phyloP scores from a whole-genome alignment of 305 asterid species.

The Euphrasia arctica region DNA sequence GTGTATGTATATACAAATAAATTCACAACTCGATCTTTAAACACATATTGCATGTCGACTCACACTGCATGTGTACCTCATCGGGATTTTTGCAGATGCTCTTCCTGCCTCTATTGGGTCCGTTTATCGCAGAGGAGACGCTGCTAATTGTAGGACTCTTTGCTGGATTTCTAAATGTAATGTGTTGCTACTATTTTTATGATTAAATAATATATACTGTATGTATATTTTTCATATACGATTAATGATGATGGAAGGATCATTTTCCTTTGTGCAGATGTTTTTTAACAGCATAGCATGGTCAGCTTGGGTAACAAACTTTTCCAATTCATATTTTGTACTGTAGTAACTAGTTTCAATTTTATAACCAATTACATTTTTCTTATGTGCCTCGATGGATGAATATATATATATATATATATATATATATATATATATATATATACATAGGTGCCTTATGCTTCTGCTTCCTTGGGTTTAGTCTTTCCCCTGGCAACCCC shows the following conservation, averaged over 20 bases:
- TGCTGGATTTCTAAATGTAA: constrained; percentile 37
- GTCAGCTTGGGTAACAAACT: constrained; percentile 49
- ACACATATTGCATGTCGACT: not conserved
- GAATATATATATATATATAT: no score
- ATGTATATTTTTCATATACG: not conserved
- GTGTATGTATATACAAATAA: constrained; percentile 22
- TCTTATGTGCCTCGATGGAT: not conserved
- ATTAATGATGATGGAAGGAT: not conserved
- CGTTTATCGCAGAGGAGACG: constrained; percentile 39
- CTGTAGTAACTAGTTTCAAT: not conserved
- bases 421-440: no score
- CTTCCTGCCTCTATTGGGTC: constrained; percentile 40
- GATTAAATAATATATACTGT: not conserved
- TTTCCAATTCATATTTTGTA: constrained; percentile 2
- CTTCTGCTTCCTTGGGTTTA: constrained; percentile 21
- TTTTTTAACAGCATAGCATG: constrained; percentile 52
- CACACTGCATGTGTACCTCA: not conserved
- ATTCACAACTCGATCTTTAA: not conserved
- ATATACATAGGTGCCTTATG: constrained; percentile 28
- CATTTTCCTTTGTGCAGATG: constrained; percentile 33
- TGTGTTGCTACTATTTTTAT: not conserved
- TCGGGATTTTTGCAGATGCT: constrained; percentile 28
- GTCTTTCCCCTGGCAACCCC: constrained; percentile 22
- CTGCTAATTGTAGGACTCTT: constrained; percentile 39
- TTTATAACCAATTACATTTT: not conserved